These are phyloP conservation scores for Laguncularia racemosa DNA, from an alignment of 345 rosid species.

Conservation along the genomic window DNA sequence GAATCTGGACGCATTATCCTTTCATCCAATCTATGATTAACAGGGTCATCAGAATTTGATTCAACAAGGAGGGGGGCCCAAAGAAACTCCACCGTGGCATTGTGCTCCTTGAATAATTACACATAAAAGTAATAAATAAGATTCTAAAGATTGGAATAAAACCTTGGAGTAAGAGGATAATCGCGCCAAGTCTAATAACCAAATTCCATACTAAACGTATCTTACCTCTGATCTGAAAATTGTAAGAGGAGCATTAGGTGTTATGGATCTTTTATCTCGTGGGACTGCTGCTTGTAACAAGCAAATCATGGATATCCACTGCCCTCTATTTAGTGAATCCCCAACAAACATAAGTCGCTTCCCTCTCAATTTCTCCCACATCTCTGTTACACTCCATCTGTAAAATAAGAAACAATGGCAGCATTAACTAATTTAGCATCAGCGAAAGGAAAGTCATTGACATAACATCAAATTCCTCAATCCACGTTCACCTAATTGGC, in stretches of 20 bases:
- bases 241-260: constrained; percentile 87
- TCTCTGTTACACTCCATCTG: constrained; percentile 81
- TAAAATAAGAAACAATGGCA: constrained; percentile 1
- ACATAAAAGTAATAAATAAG: too few relatives aligned
- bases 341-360: constrained; percentile 97
- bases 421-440: not conserved
- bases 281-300: constrained; percentile 80
- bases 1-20: constrained; percentile 87
- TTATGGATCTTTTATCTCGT: constrained; percentile 61
- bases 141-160: not conserved
- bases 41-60: constrained; percentile 97
- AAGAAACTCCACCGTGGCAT: constrained; percentile 87
- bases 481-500: too few relatives aligned
- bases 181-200: too few relatives aligned
- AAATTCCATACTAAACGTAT: not conserved
- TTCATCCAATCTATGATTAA: constrained; percentile 69
- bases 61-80: constrained; percentile 98
- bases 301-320: constrained; percentile 98
- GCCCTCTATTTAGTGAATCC: constrained; percentile 92
- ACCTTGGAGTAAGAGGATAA: not conserved
- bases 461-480: not conserved
- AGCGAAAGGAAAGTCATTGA: not conserved
- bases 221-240: constrained; percentile 86
- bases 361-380: constrained; percentile 97
- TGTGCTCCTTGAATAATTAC: constrained; percentile 51